Conservation (phyloP, 305 asterid genomes). For the Solanum hybrid region DNA sequence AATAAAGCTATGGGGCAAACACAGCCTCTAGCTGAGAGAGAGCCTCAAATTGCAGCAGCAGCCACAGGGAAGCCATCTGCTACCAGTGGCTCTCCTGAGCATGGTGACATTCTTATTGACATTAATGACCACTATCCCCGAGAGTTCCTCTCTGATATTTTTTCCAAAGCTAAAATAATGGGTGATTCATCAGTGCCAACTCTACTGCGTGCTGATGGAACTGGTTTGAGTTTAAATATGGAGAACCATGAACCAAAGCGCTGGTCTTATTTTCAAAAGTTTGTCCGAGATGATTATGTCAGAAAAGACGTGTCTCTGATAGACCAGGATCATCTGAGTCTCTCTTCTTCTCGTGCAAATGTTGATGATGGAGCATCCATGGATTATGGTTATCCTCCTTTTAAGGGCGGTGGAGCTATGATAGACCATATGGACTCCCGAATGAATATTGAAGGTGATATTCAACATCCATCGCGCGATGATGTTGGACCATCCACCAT, state of each 20-base stretch:
- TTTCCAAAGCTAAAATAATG: constrained; percentile 41
- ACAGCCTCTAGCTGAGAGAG: constrained; percentile 24
- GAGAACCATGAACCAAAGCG: constrained; percentile 68
- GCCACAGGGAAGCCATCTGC: constrained; percentile 34
- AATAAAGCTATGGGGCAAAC: constrained; percentile 19
- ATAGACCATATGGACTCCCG: constrained; percentile 33
- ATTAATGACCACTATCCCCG: constrained; percentile 77
- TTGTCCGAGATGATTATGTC: constrained; percentile 52
- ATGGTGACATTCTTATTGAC: constrained; percentile 64
- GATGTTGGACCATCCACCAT: constrained; percentile 34
- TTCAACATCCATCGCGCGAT: constrained; percentile 33
- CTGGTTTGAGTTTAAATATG: constrained; percentile 69
- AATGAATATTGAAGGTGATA: constrained; percentile 26
- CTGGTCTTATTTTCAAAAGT: constrained; percentile 76
- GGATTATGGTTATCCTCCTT: constrained; percentile 41
- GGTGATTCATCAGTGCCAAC: constrained; percentile 36
- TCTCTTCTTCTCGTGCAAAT: constrained; percentile 36
- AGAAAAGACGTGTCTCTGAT: constrained; percentile 75
- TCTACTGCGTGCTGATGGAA: constrained; percentile 38
- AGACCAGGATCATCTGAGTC: constrained; percentile 77
- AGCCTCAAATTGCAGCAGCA: constrained; percentile 28
- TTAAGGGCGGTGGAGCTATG: constrained; percentile 31
- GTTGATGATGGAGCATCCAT: constrained; percentile 34
- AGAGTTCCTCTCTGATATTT: constrained; percentile 69
- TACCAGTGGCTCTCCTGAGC: constrained; percentile 35